Percentiles rank a stretch among this genome's conserved stretches.
Evolutionary conservation across 345 rosid genomes (phyloP).

Genomic region (Lepidium sativum): DNA sequence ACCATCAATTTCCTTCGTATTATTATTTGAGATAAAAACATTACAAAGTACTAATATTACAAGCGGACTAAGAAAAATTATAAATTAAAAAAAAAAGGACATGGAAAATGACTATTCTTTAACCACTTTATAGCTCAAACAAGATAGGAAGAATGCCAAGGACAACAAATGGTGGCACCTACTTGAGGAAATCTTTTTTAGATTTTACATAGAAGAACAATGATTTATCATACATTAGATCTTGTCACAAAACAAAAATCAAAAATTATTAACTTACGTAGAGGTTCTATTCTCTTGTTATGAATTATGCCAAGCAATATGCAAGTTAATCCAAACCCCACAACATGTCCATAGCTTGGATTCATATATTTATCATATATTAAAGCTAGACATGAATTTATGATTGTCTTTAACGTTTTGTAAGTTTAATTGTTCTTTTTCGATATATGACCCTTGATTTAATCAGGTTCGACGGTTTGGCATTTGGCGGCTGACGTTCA

Average conservation of each 20-base stretch:
- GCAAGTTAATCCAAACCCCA: slow-evolving; percentile 11
- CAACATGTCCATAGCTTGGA: slow-evolving; percentile 3
- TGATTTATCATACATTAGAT: slow-evolving; percentile 3
- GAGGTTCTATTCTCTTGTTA: not conserved
- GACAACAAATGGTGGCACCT: slow-evolving; percentile 51
- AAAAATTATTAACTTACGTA: not conserved
- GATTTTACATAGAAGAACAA: slow-evolving; percentile 23
- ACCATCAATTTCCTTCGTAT: slow-evolving; percentile 1
- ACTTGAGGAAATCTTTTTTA: slow-evolving; percentile 50
- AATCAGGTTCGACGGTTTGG: not conserved
- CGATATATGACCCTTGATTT: slow-evolving; percentile 9
- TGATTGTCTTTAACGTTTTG: not conserved
- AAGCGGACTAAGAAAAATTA: not conserved
- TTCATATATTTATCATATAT: not conserved
- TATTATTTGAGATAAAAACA: not conserved
- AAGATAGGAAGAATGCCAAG: slow-evolving; percentile 2
- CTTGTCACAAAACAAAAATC: not conserved
- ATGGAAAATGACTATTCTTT: slow-evolving; percentile 3
- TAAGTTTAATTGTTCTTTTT: not conserved
- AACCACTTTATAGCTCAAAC: not conserved
- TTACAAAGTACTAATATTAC: not conserved
- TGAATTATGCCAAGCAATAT: not conserved
- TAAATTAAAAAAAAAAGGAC: not conserved
- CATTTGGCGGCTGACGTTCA: slow-evolving; percentile 8
- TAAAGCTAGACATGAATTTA: too few species aligned